Evolutionary conservation across 2,329 filamentous ascomycete genomes (phyloP).

Genomic region (Cladosporium sp.): DNA sequence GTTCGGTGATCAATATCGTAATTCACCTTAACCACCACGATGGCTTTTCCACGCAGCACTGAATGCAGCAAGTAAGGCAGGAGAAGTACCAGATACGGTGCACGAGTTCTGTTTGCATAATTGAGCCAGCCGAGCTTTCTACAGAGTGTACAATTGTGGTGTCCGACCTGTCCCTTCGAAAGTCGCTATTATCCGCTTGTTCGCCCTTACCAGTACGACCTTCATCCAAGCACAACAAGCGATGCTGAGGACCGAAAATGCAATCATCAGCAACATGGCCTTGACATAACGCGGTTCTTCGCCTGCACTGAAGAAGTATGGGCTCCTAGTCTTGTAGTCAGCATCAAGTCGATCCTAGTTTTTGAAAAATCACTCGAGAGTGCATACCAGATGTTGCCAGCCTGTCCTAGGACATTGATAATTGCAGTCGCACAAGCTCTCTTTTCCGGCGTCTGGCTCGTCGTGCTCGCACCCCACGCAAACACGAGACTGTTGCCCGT

Average conservation of each 20-base stretch:
- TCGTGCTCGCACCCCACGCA: conserved; percentile 33
- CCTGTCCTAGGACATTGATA: conserved; percentile 35
- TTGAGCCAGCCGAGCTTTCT: too few species aligned
- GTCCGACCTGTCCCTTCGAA: background rate
- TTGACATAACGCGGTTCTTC: conserved; percentile 10
- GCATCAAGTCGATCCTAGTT: background rate
- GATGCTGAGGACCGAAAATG: conserved; percentile 10
- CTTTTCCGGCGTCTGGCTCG: conserved; percentile 38
- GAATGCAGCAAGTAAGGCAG: too few species aligned
- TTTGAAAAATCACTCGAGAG: background rate
- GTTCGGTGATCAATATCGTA: too few species aligned
- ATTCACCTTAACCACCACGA: too few species aligned
- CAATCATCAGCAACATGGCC: conserved; percentile 15
- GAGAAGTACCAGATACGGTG: too few species aligned
- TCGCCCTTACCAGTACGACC: conserved; percentile 5
- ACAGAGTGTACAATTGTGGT: conserved; percentile 2
- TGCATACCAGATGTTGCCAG: conserved; percentile 34
- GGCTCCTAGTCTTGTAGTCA: conserved; percentile 24
- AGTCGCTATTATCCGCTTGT: conserved; percentile 6
- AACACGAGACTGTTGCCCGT: conserved; percentile 34
- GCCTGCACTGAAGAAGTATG: conserved; percentile 35
- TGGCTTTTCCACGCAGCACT: too few species aligned
- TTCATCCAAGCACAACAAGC: conserved; percentile 6
- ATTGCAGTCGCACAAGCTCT: conserved; percentile 34
- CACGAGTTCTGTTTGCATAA: too few species aligned